A percentile compares a stretch with the other conserved stretches of the same genome.
These are phyloP conservation scores for Ustilago sp. DNA, from an alignment of 1,284 basidiomycete genomes.

Conservation along the genomic window DNA sequence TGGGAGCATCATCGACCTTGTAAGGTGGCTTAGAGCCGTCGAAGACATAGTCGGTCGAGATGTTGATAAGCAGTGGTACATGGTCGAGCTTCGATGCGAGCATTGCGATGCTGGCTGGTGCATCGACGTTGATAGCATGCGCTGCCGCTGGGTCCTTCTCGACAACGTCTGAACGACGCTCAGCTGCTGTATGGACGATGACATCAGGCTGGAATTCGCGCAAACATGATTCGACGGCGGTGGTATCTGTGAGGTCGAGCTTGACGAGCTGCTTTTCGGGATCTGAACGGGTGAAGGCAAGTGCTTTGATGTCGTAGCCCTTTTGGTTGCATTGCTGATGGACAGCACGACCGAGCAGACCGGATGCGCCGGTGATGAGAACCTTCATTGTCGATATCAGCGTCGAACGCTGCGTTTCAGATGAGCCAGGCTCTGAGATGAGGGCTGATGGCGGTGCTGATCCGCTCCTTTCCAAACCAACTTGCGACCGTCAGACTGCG, in stretches of 20 bases:
- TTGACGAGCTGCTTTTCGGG: constrained; percentile 68
- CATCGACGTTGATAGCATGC: constrained; percentile 71
- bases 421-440: background rate
- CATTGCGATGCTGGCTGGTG: constrained; percentile 69
- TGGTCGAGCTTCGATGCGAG: constrained; percentile 55
- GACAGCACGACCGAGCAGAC: constrained; percentile 72
- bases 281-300: constrained; percentile 71
- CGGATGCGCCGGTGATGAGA: constrained; percentile 73
- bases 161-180: constrained; percentile 70
- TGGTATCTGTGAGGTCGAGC: constrained; percentile 71
- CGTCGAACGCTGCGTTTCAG: background rate
- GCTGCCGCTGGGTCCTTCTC: constrained; percentile 71
- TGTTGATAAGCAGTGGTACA: constrained; percentile 70
- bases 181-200: constrained; percentile 73
- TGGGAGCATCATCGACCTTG: constrained; percentile 70
- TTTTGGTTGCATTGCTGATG: constrained; percentile 43
- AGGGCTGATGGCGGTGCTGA: background rate
- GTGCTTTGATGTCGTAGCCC: constrained; percentile 60
- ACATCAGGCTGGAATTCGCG: constrained; percentile 69
- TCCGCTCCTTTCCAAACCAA: background rate
- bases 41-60: constrained; percentile 71
- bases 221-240: constrained; percentile 70
- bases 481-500: background rate
- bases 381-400: constrained; percentile 35
- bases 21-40: constrained; percentile 71